Conservation (phyloP, 805 yeast genomes). For the Candida piceae region DNA sequence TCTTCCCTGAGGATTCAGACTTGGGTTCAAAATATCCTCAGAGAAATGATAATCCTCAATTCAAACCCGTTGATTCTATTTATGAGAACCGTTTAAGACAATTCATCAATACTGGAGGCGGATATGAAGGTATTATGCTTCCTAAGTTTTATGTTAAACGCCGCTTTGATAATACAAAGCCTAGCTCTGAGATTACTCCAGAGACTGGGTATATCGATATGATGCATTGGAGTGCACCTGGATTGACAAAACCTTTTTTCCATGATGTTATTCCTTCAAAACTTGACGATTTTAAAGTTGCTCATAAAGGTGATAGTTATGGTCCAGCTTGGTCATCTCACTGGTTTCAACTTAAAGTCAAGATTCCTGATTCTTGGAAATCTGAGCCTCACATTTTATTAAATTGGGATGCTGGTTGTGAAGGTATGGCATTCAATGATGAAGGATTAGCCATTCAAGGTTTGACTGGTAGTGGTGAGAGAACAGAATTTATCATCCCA, state of each 20-base stretch:
- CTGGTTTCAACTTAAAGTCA: conserved; percentile 74
- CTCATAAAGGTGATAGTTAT: conserved; percentile 66
- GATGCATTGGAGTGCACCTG: conserved; percentile 71
- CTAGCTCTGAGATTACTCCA: conserved; percentile 15
- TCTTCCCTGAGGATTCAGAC: not conserved
- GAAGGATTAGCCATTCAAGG: conserved; percentile 75
- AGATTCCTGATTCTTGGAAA: conserved; percentile 60
- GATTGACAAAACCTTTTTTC: conserved; percentile 59
- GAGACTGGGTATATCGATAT: conserved; percentile 47
- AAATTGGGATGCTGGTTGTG: conserved; percentile 84
- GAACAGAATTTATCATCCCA: conserved; percentile 71
- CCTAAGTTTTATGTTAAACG: conserved; percentile 74
- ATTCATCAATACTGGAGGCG: conserved; percentile 70
- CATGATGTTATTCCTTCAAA: conserved; percentile 47
- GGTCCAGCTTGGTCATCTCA: conserved; percentile 98
- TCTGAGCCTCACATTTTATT: conserved; percentile 52
- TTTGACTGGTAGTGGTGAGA: conserved; percentile 78
- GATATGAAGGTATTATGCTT: conserved; percentile 62
- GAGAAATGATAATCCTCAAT: conserved; percentile 50
- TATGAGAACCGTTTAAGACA: conserved; percentile 71
- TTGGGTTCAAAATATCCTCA: conserved; percentile 31
- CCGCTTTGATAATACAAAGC: conserved; percentile 41
- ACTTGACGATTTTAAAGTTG: conserved; percentile 47
- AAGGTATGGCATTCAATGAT: conserved; percentile 70
- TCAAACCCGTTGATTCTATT: conserved; percentile 71